Evolutionary conservation across 176 grass and related monocot species (phyloP).

Genomic region (Puccinellia tenuiflora): DNA sequence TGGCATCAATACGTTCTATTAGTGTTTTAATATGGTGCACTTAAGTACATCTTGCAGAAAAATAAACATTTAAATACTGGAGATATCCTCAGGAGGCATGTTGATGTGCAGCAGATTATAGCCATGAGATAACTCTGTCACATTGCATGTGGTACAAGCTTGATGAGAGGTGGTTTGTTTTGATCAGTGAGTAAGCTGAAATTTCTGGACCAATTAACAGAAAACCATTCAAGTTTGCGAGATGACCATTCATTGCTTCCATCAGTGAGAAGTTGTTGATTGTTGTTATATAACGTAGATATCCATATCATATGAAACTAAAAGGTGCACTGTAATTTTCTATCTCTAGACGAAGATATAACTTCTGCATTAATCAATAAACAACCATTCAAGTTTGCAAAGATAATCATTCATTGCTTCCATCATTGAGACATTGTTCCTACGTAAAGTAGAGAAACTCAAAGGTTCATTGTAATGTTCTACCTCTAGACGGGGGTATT

Average conservation of each 20-base stretch:
- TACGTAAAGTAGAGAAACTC: background rate
- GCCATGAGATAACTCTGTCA: background rate
- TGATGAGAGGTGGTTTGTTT: background rate
- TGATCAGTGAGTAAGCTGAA: background rate
- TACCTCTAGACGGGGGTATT: background rate
- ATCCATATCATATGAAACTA: background rate
- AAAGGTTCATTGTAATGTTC: background rate
- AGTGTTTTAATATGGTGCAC: background rate
- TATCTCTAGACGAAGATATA: background rate
- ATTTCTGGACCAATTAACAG: background rate
- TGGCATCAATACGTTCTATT: background rate
- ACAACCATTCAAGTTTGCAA: background rate
- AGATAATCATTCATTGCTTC: background rate
- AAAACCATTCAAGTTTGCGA: background rate
- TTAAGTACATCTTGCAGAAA: background rate
- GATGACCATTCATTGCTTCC: background rate
- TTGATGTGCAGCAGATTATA: background rate
- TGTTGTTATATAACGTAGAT: background rate
- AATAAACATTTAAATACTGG: constrained; percentile 9
- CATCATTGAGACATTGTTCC: background rate
- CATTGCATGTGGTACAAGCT: background rate
- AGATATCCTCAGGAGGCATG: constrained; percentile 2
- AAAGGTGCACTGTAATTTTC: background rate
- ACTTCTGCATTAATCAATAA: background rate
- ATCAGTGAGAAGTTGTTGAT: background rate